Evolutionary conservation across 306 rosid genomes (phyloP).

Genomic region (Corylus avellana): DNA sequence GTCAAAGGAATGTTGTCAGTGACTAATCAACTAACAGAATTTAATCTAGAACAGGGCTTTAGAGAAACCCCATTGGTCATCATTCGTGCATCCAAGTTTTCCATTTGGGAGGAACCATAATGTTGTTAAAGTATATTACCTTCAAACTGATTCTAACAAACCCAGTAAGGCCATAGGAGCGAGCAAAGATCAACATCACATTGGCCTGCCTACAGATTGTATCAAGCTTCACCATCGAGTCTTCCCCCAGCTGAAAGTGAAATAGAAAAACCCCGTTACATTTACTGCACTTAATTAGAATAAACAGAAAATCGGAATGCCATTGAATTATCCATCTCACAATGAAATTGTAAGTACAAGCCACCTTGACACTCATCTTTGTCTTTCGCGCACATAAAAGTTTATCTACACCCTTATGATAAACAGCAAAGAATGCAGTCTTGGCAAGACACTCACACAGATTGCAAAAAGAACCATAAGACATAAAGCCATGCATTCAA

Average conservation of each 20-base stretch:
- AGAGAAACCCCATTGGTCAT: neutral
- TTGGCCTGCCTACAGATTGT: slow-evolving; percentile 80
- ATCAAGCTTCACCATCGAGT: slow-evolving; percentile 86
- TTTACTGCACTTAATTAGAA: slow-evolving; percentile 18
- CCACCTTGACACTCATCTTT: neutral
- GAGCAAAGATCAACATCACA: slow-evolving; percentile 81
- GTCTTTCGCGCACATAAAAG: neutral
- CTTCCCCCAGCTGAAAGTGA: slow-evolving; percentile 73
- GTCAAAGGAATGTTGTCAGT: slow-evolving; percentile 4
- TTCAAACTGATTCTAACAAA: slow-evolving; percentile 87
- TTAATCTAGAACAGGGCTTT: neutral
- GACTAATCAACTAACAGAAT: slow-evolving; percentile 10
- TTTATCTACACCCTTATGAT: neutral
- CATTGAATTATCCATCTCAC: neutral
- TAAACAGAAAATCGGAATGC: neutral
- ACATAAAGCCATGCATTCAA: neutral
- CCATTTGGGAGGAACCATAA: neutral
- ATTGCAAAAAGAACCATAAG: neutral
- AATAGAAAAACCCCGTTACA: slow-evolving; percentile 29
- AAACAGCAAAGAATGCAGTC: neutral
- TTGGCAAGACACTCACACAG: neutral
- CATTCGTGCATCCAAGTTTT: neutral
- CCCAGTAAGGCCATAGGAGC: slow-evolving; percentile 95
- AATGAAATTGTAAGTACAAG: neutral
- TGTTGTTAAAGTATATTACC: slow-evolving; percentile 45